Conservation (phyloP, 2,329 filamentous ascomycete species). For the Apiospora hydei region DNA sequence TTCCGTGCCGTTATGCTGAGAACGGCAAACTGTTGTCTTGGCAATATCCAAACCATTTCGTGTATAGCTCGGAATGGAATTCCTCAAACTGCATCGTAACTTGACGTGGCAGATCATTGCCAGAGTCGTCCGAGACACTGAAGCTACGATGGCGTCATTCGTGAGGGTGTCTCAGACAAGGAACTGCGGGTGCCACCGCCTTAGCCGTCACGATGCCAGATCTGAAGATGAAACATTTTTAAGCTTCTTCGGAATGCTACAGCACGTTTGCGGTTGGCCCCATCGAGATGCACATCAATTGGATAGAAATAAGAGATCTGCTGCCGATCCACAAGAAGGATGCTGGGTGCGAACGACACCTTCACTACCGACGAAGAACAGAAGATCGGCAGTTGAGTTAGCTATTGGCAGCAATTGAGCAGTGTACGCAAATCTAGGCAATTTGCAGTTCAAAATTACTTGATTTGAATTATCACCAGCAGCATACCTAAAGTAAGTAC, state of each 20-base stretch:
- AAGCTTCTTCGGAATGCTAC: slow-evolving; percentile 17
- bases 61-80: background rate
- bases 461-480: background rate
- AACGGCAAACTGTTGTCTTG: background rate
- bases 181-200: background rate
- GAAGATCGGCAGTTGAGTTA: too few relatives aligned
- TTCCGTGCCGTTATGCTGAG: background rate
- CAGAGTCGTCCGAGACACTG: background rate
- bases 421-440: background rate
- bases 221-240: background rate
- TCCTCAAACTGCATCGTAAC: background rate
- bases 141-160: background rate
- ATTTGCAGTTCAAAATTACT: background rate
- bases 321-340: slow-evolving; percentile 7
- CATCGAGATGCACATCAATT: background rate
- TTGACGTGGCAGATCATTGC: background rate
- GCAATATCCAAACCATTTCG: background rate
- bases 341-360: background rate
- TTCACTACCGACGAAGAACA: background rate
- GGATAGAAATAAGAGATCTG: background rate
- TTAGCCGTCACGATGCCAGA: slow-evolving; percentile 15
- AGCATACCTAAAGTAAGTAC: background rate
- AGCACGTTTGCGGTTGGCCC: background rate
- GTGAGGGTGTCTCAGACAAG: background rate
- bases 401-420: background rate